Evolutionary conservation across 352 stramenopile species (phyloP).

Genomic region (Globisporangium spiculum): DNA sequence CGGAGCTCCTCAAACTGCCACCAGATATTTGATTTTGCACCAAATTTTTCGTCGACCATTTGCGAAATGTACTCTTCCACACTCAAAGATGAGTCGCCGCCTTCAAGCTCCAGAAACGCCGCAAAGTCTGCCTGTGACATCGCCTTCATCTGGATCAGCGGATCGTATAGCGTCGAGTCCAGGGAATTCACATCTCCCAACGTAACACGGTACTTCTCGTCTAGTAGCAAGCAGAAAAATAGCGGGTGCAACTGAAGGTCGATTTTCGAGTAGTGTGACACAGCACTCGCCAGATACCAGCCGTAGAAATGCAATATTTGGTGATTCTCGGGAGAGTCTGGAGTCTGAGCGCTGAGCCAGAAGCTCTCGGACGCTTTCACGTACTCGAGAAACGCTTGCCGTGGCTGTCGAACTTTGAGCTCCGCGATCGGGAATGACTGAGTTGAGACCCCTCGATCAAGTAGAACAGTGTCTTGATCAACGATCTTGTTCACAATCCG

Average conservation of each 20-base stretch:
- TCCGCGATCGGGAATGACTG: conserved; percentile 39
- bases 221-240: conserved; percentile 49
- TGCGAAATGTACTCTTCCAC: conserved; percentile 48
- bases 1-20: conserved; percentile 54
- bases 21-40: conserved; percentile 29
- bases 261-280: conserved; percentile 42
- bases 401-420: conserved; percentile 41
- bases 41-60: conserved; percentile 50
- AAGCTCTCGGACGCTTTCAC: conserved; percentile 60
- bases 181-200: conserved; percentile 47
- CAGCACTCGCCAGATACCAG: conserved; percentile 57
- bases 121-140: conserved; percentile 52
- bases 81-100: conserved; percentile 25
- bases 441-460: conserved; percentile 39
- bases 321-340: conserved; percentile 31
- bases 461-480: conserved; percentile 38
- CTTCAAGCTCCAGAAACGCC: conserved; percentile 59
- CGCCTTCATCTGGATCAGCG: conserved; percentile 42
- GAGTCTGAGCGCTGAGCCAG: conserved; percentile 49
- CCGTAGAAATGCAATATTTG: conserved; percentile 44
- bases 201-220: conserved; percentile 27
- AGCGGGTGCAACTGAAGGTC: conserved; percentile 41
- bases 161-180: conserved; percentile 39
- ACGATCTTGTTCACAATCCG: conserved; percentile 51
- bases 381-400: conserved; percentile 44